These are phyloP conservation scores for Saturnispora mendoncae DNA, from an alignment of 805 yeast genomes.

Conservation along the genomic window DNA sequence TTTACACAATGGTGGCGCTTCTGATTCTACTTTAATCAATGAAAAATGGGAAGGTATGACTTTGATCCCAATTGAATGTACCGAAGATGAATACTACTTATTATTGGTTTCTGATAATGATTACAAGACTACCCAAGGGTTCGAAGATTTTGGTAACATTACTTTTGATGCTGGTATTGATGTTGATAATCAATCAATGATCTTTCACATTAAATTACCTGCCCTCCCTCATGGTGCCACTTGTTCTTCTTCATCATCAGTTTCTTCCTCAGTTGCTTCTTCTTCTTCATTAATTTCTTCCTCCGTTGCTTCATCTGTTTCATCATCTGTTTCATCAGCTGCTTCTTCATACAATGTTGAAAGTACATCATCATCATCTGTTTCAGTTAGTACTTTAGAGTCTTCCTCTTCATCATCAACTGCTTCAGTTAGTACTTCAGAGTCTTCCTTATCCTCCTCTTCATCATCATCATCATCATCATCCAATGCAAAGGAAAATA, in stretches of 20 bases:
- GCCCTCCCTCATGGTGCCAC: conserved; percentile 1
- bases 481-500: too few species aligned
- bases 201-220: conserved; percentile 25
- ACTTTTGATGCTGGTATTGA: conserved; percentile 23
- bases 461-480: too few species aligned
- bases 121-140: conserved; percentile 27
- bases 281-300: not conserved
- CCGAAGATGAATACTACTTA: conserved; percentile 25
- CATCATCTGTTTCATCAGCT: not conserved
- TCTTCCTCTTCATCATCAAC: not conserved
- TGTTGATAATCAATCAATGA: conserved; percentile 26
- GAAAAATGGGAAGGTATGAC: conserved; percentile 30
- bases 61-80: conserved; percentile 25
- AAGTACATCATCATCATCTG: too few species aligned
- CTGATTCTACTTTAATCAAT: conserved; percentile 20
- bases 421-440: not conserved
- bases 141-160: conserved; percentile 21
- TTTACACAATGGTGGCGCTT: conserved; percentile 27
- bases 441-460: too few species aligned
- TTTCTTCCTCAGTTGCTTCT: not conserved
- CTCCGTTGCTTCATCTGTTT: not conserved
- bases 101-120: conserved; percentile 25
- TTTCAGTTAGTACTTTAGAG: too few species aligned
- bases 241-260: not conserved
- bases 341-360: too few species aligned